Conservation (phyloP, 345 rosid genomes). For the Eucalyptus guilfoylei region DNA sequence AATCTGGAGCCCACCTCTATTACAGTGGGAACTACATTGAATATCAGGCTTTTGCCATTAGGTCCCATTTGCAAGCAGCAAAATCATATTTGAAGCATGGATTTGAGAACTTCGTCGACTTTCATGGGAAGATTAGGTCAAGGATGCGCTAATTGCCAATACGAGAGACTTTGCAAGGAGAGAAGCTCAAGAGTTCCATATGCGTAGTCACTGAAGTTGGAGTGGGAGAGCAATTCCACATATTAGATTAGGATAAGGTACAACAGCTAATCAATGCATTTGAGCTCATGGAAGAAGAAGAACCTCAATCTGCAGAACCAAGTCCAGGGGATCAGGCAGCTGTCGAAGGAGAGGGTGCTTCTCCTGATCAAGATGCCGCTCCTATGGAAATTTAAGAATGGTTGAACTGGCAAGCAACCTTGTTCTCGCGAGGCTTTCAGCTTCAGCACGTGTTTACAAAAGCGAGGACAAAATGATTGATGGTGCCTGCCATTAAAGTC, state of each 20-base stretch:
- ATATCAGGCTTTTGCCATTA: conserved; percentile 91
- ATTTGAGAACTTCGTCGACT: conserved; percentile 52
- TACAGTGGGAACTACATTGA: conserved; percentile 95
- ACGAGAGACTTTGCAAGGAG: conserved; percentile 89
- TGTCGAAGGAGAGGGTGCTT: conserved; percentile 36
- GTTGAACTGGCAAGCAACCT: not conserved
- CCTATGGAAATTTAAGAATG: conserved; percentile 62
- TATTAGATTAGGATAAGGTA: conserved; percentile 70
- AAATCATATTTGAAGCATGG: conserved; percentile 83
- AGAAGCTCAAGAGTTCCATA: conserved; percentile 71
- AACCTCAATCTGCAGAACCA: conserved; percentile 33
- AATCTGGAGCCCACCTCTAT: conserved; percentile 86
- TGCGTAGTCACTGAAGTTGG: conserved; percentile 73
- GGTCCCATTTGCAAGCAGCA: conserved; percentile 94
- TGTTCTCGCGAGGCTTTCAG: not conserved
- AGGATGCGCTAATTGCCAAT: conserved; percentile 82
- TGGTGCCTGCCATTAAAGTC: not conserved
- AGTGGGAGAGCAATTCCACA: conserved; percentile 65
- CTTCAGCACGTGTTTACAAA: not conserved
- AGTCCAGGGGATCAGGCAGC: not conserved
- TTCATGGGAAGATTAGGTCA: conserved; percentile 57
- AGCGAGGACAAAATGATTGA: not conserved
- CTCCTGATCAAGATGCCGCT: conserved; percentile 37
- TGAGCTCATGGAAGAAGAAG: conserved; percentile 38
- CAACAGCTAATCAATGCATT: conserved; percentile 6